Conservation (phyloP, 2,329 filamentous ascomycete genomes). For the Cladophialophora immunda region DNA sequence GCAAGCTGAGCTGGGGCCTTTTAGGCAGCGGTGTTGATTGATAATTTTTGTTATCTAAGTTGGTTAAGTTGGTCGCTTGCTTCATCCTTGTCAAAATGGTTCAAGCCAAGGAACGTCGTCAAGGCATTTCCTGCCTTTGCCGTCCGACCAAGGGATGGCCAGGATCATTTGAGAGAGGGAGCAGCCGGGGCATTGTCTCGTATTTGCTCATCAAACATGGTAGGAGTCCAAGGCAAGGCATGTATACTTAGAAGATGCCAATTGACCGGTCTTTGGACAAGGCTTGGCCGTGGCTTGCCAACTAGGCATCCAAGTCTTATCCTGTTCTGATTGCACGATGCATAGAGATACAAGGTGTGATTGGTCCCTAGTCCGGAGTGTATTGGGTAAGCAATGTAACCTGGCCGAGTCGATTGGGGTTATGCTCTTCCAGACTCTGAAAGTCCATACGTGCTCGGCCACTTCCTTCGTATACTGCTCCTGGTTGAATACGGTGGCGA, state of each 20-base stretch:
- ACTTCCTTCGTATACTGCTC: not conserved
- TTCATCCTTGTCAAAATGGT: not conserved
- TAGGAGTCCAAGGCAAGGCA: not conserved
- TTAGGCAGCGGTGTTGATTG: conserved; percentile 9
- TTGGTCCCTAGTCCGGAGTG: not conserved
- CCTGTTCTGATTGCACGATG: conserved; percentile 3
- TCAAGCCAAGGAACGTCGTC: not conserved
- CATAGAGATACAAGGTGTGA: not conserved
- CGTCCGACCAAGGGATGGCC: not conserved
- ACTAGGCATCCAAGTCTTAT: conserved; percentile 18
- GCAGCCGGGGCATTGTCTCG: not conserved
- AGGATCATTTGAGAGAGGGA: not conserved
- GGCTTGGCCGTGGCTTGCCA: conserved; percentile 23
- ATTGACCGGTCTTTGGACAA: conserved; percentile 2
- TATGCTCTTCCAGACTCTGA: not conserved
- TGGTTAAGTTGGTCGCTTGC: no score
- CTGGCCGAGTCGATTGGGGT: not conserved
- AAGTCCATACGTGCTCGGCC: not conserved
- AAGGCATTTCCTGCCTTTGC: not conserved
- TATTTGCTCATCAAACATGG: not conserved
- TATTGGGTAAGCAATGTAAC: conserved; percentile 6
- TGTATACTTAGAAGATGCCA: not conserved
- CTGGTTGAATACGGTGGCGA: conserved; percentile 14
- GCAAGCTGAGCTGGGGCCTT: not conserved
- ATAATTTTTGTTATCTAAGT: conserved; percentile 1